phyloP scores from a whole-genome alignment of 2,329 filamentous ascomycete species.

The Pestalotiopsis sp. region DNA sequence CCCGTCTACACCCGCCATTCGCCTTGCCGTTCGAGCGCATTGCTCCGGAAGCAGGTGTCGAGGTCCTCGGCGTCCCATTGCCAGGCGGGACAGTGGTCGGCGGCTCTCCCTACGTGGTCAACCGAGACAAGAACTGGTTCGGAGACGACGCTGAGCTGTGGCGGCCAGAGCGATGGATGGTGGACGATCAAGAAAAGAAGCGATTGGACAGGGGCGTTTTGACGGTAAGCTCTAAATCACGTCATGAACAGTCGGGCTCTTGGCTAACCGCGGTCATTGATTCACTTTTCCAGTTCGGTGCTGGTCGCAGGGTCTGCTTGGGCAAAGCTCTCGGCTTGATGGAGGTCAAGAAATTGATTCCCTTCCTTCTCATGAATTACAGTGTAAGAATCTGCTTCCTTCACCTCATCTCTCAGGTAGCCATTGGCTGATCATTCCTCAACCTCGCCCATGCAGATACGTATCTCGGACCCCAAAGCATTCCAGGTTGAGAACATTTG shows the following conservation, averaged over 20 bases:
- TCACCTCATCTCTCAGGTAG: background rate
- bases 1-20: conserved; percentile 30
- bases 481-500: background rate
- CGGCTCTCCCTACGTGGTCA: conserved; percentile 24
- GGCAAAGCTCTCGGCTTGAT: conserved; percentile 28
- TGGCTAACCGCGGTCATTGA: background rate
- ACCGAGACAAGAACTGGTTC: conserved; percentile 23
- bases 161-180: conserved; percentile 26
- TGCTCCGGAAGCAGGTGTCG: conserved; percentile 26
- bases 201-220: conserved; percentile 20
- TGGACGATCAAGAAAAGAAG: conserved; percentile 16
- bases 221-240: conserved; percentile 18
- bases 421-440: background rate
- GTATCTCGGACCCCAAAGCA: background rate
- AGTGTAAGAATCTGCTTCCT: conserved; percentile 20
- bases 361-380: conserved; percentile 28
- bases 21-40: conserved; percentile 28
- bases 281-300: conserved; percentile 21
- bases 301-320: conserved; percentile 27
- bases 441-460: background rate
- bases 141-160: conserved; percentile 25
- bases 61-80: conserved; percentile 19
- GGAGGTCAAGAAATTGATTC: conserved; percentile 31
- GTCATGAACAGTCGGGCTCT: background rate
- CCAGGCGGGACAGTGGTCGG: conserved; percentile 20